These are phyloP conservation scores for Aspergillus sparsus DNA, from an alignment of 495 filamentous ascomycete genomes.

Conservation along the genomic window DNA sequence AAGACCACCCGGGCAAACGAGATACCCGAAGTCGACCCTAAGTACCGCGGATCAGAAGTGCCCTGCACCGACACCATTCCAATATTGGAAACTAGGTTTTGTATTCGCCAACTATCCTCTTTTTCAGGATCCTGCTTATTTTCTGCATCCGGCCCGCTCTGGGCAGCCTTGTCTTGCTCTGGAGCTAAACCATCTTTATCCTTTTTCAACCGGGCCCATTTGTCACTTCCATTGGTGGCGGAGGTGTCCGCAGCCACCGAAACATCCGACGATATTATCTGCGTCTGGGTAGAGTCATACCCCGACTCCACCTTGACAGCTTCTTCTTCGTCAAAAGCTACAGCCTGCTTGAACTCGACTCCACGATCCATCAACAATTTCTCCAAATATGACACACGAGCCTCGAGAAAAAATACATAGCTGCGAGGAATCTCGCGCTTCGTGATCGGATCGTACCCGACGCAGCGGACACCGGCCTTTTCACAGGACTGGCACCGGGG, in stretches of 20 bases:
- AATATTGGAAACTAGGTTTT: conserved; percentile 74
- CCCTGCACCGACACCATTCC: conserved; percentile 76
- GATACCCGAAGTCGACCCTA: conserved; percentile 86
- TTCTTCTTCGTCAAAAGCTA: conserved; percentile 71
- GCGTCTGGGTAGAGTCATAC: conserved; percentile 30
- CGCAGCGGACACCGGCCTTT: conserved; percentile 84
- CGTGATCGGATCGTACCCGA: conserved; percentile 94
- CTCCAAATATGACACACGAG: conserved; percentile 80
- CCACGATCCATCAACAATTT: conserved; percentile 67
- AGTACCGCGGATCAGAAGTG: conserved; percentile 73
- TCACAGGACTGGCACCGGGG: conserved; percentile 88
- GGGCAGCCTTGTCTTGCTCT: conserved; percentile 42
- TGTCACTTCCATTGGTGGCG: conserved; percentile 22
- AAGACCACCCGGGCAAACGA: conserved; percentile 95
- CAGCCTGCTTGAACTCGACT: conserved; percentile 70
- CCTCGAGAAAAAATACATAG: conserved; percentile 94
- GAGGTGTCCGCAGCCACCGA: conserved; percentile 23
- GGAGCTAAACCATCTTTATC: conserved; percentile 23
- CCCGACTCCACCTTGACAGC: conserved; percentile 41
- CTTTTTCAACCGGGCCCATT: conserved; percentile 28
- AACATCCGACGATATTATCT: conserved; percentile 18
- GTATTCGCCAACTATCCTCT: conserved; percentile 64
- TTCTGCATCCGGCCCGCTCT: conserved; percentile 25
- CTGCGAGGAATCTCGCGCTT: conserved; percentile 92
- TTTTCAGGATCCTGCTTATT: conserved; percentile 34